phyloP scores from a whole-genome alignment of 2,329 filamentous ascomycete genomes.

The Cryphonectria carpinicola region DNA sequence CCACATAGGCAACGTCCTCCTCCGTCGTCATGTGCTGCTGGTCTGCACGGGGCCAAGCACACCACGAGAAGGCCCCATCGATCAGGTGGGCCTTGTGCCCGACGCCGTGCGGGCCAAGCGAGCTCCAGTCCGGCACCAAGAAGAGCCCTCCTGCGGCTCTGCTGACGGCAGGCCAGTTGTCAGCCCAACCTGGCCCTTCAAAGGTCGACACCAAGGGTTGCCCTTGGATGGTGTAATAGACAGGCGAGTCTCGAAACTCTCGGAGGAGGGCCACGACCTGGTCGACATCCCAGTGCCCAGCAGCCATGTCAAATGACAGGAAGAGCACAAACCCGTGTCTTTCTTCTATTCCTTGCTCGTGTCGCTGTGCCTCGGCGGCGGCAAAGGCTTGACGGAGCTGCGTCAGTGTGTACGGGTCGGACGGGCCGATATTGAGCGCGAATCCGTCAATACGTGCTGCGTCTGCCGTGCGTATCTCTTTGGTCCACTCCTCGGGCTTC shows the following conservation, averaged over 20 bases:
- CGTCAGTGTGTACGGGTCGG: slow-evolving; percentile 38
- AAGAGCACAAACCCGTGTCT: slow-evolving; percentile 40
- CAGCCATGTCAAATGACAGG: slow-evolving; percentile 41
- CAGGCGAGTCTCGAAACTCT: slow-evolving; percentile 41
- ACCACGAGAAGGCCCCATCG: slow-evolving; percentile 46
- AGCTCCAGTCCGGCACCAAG: slow-evolving; percentile 53
- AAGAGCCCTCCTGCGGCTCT: slow-evolving; percentile 42
- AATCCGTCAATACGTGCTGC: slow-evolving; percentile 46
- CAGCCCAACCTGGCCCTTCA: slow-evolving; percentile 48
- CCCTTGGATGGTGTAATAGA: slow-evolving; percentile 46
- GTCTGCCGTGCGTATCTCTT: slow-evolving; percentile 41
- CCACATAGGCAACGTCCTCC: slow-evolving; percentile 45
- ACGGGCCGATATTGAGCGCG: slow-evolving; percentile 45
- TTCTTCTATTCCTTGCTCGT: slow-evolving; percentile 16
- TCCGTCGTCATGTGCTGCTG: slow-evolving; percentile 43
- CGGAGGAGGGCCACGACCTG: slow-evolving; percentile 40
- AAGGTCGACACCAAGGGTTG: slow-evolving; percentile 56
- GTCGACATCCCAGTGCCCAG: slow-evolving; percentile 36
- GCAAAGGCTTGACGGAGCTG: slow-evolving; percentile 41
- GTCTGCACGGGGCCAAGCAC: slow-evolving; percentile 51
- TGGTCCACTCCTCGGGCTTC: slow-evolving; percentile 36
- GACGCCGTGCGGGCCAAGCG: slow-evolving; percentile 41
- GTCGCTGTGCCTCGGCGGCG: slow-evolving; percentile 33
- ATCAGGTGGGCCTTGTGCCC: slow-evolving; percentile 11
- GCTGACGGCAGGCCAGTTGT: slow-evolving; percentile 48